phyloP scores from a whole-genome alignment of 768 basidiomycete species.

The Boletus pseudopeckii region DNA sequence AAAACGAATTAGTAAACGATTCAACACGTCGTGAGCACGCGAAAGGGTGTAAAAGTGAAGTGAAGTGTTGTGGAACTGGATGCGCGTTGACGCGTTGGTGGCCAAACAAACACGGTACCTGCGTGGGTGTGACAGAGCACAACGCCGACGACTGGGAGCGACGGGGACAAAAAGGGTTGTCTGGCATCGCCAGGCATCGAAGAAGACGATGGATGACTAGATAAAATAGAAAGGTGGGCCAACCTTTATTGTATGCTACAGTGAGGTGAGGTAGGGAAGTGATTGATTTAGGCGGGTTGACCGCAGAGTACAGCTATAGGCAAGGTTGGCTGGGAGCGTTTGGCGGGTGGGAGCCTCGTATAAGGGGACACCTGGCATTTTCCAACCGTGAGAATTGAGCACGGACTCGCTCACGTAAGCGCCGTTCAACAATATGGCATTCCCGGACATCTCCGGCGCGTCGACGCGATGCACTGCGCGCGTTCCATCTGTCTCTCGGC shows the following conservation, averaged over 20 bases:
- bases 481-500: constrained; percentile 9
- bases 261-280: constrained; percentile 20
- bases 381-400: constrained; percentile 34
- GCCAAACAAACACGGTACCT: constrained; percentile 35
- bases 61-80: constrained; percentile 27
- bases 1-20: constrained; percentile 34
- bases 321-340: constrained; percentile 36
- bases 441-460: constrained; percentile 25
- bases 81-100: constrained; percentile 36
- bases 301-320: constrained; percentile 36
- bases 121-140: constrained; percentile 18
- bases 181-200: constrained; percentile 21
- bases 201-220: constrained; percentile 20
- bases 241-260: constrained; percentile 33
- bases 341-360: constrained; percentile 38
- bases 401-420: constrained; percentile 36
- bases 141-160: constrained; percentile 25
- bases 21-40: constrained; percentile 39
- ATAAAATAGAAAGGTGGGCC: constrained; percentile 20
- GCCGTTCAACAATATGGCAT: constrained; percentile 30
- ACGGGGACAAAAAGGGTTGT: constrained; percentile 6
- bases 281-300: constrained; percentile 34
- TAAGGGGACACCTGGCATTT: constrained; percentile 30
- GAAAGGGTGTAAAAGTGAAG: constrained; percentile 30
- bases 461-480: constrained; percentile 9